Conservation (phyloP, 345 rosid species). For the Noccaea caerulescens region DNA sequence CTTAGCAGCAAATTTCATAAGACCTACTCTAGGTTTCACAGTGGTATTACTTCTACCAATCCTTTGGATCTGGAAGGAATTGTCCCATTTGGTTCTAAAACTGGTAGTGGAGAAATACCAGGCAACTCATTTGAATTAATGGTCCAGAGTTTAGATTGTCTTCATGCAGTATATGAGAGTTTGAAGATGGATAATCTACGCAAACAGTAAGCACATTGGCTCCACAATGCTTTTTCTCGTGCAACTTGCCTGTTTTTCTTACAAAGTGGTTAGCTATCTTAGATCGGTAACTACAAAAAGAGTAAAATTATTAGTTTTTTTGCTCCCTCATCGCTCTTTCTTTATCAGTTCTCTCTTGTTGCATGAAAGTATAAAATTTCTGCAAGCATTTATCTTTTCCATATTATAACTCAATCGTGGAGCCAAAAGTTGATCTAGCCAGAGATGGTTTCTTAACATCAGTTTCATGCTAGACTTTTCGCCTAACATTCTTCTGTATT, state of each 20-base stretch:
- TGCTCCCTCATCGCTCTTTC: conserved; percentile 6
- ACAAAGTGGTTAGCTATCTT: conserved; percentile 25
- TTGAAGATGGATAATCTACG: conserved; percentile 92
- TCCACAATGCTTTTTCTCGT: conserved; percentile 18
- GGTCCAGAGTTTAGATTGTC: conserved; percentile 65
- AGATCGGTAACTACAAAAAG: conserved; percentile 1
- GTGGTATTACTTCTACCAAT: conserved; percentile 46
- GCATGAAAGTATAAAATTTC: conserved; percentile 26
- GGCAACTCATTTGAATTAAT: conserved; percentile 54
- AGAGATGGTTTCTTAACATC: conserved; percentile 18
- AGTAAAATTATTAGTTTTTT: neutral
- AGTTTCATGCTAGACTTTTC: conserved; percentile 24
- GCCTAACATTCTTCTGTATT: conserved; percentile 6
- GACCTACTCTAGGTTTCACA: conserved; percentile 57
- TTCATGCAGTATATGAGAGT: conserved; percentile 94
- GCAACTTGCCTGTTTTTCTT: conserved; percentile 7
- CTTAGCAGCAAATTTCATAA: conserved; percentile 78
- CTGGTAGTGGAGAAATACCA: conserved; percentile 45
- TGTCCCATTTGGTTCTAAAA: conserved; percentile 44
- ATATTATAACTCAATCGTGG: neutral
- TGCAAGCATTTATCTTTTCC: conserved; percentile 8
- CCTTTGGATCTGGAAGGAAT: conserved; percentile 43
- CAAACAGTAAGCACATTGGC: conserved; percentile 57
- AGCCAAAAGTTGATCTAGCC: conserved; percentile 13
- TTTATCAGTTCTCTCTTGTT: conserved; percentile 14